phyloP scores from a whole-genome alignment of 768 basidiomycete genomes.

The Termitomyces sp. region DNA sequence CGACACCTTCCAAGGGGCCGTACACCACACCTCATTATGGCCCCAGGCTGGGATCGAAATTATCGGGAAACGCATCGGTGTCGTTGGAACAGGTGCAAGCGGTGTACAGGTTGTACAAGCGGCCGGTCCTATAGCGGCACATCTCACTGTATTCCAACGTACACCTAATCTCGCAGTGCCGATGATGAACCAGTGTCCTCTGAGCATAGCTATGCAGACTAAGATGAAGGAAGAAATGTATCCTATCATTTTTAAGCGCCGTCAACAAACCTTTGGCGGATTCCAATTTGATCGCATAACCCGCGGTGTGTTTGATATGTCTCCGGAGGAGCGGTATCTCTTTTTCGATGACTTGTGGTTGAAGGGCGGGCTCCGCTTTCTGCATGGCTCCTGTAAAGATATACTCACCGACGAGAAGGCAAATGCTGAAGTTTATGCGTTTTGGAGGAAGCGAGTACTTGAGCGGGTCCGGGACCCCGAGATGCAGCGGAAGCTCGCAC shows the following conservation, averaged over 20 bases:
- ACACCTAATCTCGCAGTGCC: conserved; percentile 21
- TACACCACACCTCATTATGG: conserved; percentile 21
- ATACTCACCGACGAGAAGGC: conserved; percentile 11
- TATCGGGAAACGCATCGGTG: conserved; percentile 19
- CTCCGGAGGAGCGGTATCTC: conserved; percentile 18
- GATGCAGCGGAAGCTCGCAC: conserved; percentile 21
- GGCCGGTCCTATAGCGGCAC: conserved; percentile 14
- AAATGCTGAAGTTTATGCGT: conserved; percentile 19
- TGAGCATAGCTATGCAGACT: conserved; percentile 10
- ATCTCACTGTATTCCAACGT: conserved; percentile 24
- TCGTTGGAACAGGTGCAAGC: conserved; percentile 23
- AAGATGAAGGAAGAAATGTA: conserved; percentile 16
- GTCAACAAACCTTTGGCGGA: conserved; percentile 17
- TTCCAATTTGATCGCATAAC: conserved; percentile 10
- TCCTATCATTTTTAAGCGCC: conserved; percentile 15
- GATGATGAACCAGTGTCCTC: conserved; percentile 18
- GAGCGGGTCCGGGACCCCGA: conserved; percentile 14
- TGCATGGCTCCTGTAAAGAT: conserved; percentile 15
- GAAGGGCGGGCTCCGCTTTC: conserved; percentile 18
- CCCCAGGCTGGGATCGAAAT: conserved; percentile 17
- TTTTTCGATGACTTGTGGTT: conserved; percentile 17
- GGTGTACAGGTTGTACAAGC: conserved; percentile 23
- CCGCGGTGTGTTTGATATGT: conserved; percentile 11
- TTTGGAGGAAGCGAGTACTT: conserved; percentile 20
- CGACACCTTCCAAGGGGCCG: conserved; percentile 17